Base-by-base conservation (phyloP, 2,329 filamentous ascomycete species). In the Cladosporium sp. region DNA sequence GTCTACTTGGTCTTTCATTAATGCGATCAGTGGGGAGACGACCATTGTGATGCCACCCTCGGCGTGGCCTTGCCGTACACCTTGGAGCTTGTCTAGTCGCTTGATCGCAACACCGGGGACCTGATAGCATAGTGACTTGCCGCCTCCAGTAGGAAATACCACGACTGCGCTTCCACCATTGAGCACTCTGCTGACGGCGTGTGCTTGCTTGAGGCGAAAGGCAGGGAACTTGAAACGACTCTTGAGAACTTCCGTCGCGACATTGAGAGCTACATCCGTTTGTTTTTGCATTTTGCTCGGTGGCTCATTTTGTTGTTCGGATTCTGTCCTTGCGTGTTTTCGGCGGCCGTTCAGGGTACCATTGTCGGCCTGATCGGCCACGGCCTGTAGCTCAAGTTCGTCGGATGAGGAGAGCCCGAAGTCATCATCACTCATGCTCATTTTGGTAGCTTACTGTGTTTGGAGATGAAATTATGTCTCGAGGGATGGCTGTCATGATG, bases 1-100 rank as follows among this genome's bases (percentile, higher is more conserved):
- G 57, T 83, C 79, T 0, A 81, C 78, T 57, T 83, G 80, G 55
- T 83, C 79, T 59, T 82, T 82, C 79, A 82, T 82, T 49, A 82
- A 60, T 2, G 78, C 78, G 48, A 82, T 78, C 3, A 82, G 64
- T 0, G 78, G 78, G 0, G 77, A 82, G 2, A 81, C 76, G 2
- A 82, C 76, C 5, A 82, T 71, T 1, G 77, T 81, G 56, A 81
- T 74, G 5, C 78, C 81, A 9, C 69, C 64, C 14, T 72, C 69
- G 2, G 63, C 63, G 0, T 61, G 48, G 0, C 59, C 59, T 50
- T 63, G 61, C 40, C 66, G 62, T 42, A 59, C 57, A 6, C 64
- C 63, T 11, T 60, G 48, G 11, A 60, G 54, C 18, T 61, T 59
- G 48, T 74, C 72, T 43, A 72, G 65, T 40, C 72, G 68, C 13